phyloP scores from a whole-genome alignment of 2,329 filamentous ascomycete species.

The Curvularia spicifera region DNA sequence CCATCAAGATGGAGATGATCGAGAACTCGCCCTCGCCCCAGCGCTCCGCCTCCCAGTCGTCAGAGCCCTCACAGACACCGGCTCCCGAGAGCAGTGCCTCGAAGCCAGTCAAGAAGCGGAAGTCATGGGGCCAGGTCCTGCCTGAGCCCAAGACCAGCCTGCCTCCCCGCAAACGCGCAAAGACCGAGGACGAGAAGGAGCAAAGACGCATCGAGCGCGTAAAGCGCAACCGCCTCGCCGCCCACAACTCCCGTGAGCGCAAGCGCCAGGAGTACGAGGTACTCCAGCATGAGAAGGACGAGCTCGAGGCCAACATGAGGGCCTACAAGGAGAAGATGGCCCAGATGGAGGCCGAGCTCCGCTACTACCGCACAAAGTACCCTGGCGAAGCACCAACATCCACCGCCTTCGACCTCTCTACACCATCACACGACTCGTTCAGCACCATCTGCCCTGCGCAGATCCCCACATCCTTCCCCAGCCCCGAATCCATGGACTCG shows the following conservation, averaged over 20 bases:
- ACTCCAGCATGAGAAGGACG: conserved; percentile 69
- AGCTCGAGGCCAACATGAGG: conserved; percentile 69
- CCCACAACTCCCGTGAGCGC: conserved; percentile 93
- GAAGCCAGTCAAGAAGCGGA: conserved; percentile 87
- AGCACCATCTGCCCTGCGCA: conserved; percentile 47
- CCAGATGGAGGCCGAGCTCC: conserved; percentile 58
- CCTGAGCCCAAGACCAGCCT: conserved; percentile 96
- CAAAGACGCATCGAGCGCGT: conserved; percentile 97
- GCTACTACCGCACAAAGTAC: conserved; percentile 43
- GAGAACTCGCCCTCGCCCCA: conserved; percentile 37
- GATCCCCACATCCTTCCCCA: conserved; percentile 44
- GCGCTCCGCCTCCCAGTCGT: conserved; percentile 21
- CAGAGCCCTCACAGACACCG: conserved; percentile 30
- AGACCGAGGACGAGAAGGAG: conserved; percentile 98
- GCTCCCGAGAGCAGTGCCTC: conserved; percentile 30
- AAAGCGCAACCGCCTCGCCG: conserved; percentile 91
- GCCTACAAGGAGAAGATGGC: conserved; percentile 58
- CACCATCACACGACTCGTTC: conserved; percentile 31
- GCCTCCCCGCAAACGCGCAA: conserved; percentile 93
- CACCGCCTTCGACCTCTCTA: conserved; percentile 28
- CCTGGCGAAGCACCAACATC: conserved; percentile 37
- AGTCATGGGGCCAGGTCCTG: conserved; percentile 97
- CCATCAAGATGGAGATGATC: conserved; percentile 54
- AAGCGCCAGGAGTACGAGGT: conserved; percentile 91
- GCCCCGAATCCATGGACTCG: conserved; percentile 48